Conservation (phyloP, 1,284 basidiomycete species). For the Tilletia horrida region DNA sequence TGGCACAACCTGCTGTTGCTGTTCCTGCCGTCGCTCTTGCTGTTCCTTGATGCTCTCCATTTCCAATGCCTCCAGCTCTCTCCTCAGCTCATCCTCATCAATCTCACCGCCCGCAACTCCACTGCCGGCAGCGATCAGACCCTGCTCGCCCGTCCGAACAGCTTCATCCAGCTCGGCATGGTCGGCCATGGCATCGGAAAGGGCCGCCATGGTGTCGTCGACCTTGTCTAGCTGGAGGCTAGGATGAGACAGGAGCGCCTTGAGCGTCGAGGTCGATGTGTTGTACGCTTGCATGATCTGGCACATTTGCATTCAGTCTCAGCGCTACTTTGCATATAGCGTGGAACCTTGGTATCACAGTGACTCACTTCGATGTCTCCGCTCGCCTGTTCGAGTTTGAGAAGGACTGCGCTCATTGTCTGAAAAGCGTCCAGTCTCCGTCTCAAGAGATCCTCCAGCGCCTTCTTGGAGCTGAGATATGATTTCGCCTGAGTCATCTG, state of each 20-base stretch:
- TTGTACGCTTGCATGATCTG: conserved; percentile 84
- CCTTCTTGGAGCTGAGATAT: conserved; percentile 74
- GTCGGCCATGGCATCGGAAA: conserved; percentile 75
- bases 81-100: conserved; percentile 52
- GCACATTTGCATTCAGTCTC: not conserved
- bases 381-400: conserved; percentile 80
- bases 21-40: conserved; percentile 4
- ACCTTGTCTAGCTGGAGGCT: conserved; percentile 72
- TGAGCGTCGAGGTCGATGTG: conserved; percentile 72
- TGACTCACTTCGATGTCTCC: conserved; percentile 74
- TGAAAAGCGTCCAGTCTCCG: conserved; percentile 72
- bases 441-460: conserved; percentile 70
- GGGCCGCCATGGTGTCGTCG: conserved; percentile 78
- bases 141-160: conserved; percentile 66
- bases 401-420: conserved; percentile 71
- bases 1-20: not conserved
- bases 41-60: conserved; percentile 15
- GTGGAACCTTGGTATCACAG: no score
- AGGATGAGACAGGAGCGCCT: conserved; percentile 72
- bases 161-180: conserved; percentile 77
- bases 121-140: conserved; percentile 58
- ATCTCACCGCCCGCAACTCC: conserved; percentile 56
- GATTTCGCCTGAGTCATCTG: conserved; percentile 71
- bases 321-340: not conserved
- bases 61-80: conserved; percentile 31